These are phyloP conservation scores for Sclerotiophoma versabilis DNA, from an alignment of 2,329 filamentous ascomycete species.

Conservation along the genomic window DNA sequence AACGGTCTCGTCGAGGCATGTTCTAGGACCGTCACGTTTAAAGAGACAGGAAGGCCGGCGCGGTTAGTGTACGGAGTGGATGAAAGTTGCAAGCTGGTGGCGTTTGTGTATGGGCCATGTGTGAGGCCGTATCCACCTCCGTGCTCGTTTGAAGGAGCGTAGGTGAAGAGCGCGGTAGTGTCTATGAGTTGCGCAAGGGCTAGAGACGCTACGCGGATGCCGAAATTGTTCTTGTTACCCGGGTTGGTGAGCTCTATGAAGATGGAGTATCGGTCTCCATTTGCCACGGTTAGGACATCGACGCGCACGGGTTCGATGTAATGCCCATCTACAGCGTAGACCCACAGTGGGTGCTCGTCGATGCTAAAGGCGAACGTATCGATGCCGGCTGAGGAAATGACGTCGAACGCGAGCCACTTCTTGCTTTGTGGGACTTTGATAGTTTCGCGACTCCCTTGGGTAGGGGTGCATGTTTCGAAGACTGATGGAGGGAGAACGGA, in stretches of 20 bases:
- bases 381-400: conserved; percentile 62
- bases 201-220: conserved; percentile 61
- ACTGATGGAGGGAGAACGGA: conserved; percentile 22
- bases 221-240: conserved; percentile 55
- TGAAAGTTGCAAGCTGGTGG: not conserved
- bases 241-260: conserved; percentile 56
- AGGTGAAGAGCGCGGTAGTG: conserved; percentile 54
- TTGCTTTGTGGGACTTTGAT: conserved; percentile 49
- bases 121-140: not conserved
- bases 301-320: conserved; percentile 62
- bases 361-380: conserved; percentile 58
- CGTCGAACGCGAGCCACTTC: conserved; percentile 62
- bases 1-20: conserved; percentile 56
- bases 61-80: conserved; percentile 58
- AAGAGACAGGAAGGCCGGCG: conserved; percentile 54
- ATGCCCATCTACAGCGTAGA: conserved; percentile 63
- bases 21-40: conserved; percentile 51
- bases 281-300: conserved; percentile 57
- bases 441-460: conserved; percentile 54
- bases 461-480: conserved; percentile 54
- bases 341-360: conserved; percentile 61
- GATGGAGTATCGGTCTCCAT: conserved; percentile 63
- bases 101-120: conserved; percentile 17
- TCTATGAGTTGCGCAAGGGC: conserved; percentile 62
- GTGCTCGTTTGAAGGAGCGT: conserved; percentile 50